Evolutionary conservation across 768 basidiomycete genomes (phyloP).

Genomic region (Crassisporium funariophilum): DNA sequence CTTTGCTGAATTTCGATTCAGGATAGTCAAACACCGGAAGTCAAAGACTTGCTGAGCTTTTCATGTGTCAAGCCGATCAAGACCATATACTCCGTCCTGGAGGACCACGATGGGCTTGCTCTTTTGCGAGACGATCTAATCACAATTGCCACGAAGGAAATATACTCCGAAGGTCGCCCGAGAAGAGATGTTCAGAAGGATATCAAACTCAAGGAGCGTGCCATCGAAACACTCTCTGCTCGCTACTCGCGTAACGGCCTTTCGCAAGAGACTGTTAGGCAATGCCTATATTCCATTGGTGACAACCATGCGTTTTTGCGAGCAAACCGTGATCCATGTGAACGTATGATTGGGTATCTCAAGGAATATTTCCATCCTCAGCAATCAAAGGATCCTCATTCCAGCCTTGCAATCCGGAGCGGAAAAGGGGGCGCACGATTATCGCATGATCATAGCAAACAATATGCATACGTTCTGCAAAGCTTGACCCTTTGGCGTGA

Average conservation of each 20-base stretch:
- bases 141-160: constrained; percentile 79
- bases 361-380: constrained; percentile 79
- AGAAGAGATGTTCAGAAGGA: constrained; percentile 83
- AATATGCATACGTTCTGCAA: constrained; percentile 85
- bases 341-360: constrained; percentile 76
- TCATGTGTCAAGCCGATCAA: constrained; percentile 78
- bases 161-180: constrained; percentile 69
- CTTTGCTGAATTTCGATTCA: constrained; percentile 29
- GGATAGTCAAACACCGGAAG: constrained; percentile 86
- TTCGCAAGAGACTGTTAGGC: constrained; percentile 65
- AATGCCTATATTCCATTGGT: constrained; percentile 86
- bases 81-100: constrained; percentile 70
- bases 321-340: constrained; percentile 86
- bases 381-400: constrained; percentile 61
- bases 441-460: constrained; percentile 82
- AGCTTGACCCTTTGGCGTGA: constrained; percentile 87
- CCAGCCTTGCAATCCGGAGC: constrained; percentile 77
- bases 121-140: constrained; percentile 79
- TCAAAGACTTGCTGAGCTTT: constrained; percentile 78
- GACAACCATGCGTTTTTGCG: constrained; percentile 90
- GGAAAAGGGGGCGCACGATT: constrained; percentile 80
- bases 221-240: constrained; percentile 72
- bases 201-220: constrained; percentile 82
- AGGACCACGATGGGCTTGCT: constrained; percentile 62
- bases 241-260: constrained; percentile 63